Base-by-base conservation (phyloP, 2,329 filamentous ascomycete species). In the Beauveria sp. region DNA sequence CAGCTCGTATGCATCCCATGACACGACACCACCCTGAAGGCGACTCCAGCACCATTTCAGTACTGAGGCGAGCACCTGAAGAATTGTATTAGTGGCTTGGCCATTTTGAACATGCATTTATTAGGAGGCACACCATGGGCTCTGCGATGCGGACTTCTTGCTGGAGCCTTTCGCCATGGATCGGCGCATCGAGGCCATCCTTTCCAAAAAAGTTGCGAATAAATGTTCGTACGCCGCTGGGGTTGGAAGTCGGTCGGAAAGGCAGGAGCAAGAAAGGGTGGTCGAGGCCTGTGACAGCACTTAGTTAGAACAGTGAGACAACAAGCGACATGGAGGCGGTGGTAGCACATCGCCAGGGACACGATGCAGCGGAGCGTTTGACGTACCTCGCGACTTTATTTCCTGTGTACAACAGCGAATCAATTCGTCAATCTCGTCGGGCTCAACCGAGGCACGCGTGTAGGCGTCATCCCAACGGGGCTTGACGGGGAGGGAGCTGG, bases 31-130 rank as follows among this genome's bases (percentile, higher is more conserved):
- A 63, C 92, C 91, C 48, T 89, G 86, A 56, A 99, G 80, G 76
- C 95, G 86, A 73, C 91, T 93, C 95, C 95, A 99, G 75, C 93
- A 98, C 95, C 95, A 99, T 79, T 98, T 99, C 66, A 95, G 82
- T 48, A 97, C 92, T 69, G 93, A 95, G 66, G 92, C 93, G 60
- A 99, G 84, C 62, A 96, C 92, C 91, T 96, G 34, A 45, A 24
- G 51, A 54, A 38, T 38, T 55, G 57, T 68, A 75, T 54, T 56
- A 58, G 55, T 16, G 9, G 26, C 20, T 46, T 34, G 34, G 24
- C 22, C 69, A 75, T 54, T 43, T 31, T 52, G 28, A 20, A 16
- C 53, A 53, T 59, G 52, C 24, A 28, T 50, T 31, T 22, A 24
- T 50, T 34, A 22, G 24, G 22, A 31, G 16, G 38, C 49, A 40